A percentile compares a stretch with the other conserved stretches of the same genome.
phyloP scores from a whole-genome alignment of 2,329 filamentous ascomycete species.

The Westerdykella sp. region DNA sequence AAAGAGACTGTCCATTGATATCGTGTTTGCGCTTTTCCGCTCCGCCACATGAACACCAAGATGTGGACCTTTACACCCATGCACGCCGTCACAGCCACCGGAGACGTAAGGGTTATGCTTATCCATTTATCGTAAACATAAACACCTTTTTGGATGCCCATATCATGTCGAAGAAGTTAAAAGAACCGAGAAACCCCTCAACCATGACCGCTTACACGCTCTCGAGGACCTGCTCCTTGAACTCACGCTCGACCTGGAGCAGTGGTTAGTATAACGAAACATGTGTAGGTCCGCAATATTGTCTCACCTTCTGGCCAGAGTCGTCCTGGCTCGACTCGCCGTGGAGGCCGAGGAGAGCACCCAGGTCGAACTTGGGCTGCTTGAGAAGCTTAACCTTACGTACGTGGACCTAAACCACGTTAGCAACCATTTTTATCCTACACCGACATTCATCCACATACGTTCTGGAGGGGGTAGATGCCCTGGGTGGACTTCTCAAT shows the following conservation, averaged over 20 bases:
- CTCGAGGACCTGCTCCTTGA: slow-evolving; percentile 96
- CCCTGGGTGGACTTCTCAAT: slow-evolving; percentile 99
- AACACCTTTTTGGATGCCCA: slow-evolving; percentile 40
- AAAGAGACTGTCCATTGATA: slow-evolving; percentile 2
- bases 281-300: neutral
- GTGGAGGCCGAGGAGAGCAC: slow-evolving; percentile 91
- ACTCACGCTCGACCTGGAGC: slow-evolving; percentile 70
- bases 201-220: slow-evolving; percentile 64
- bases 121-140: slow-evolving; percentile 38
- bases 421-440: slow-evolving; percentile 11
- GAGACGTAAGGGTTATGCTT: slow-evolving; percentile 34
- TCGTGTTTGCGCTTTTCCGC: slow-evolving; percentile 31
- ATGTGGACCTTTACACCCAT: slow-evolving; percentile 26
- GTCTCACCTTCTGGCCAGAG: slow-evolving; percentile 81
- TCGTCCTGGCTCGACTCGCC: slow-evolving; percentile 96
- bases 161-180: slow-evolving; percentile 37
- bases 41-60: slow-evolving; percentile 29
- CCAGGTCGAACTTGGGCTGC: slow-evolving; percentile 97
- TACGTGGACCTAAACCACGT: slow-evolving; percentile 75
- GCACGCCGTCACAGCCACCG: slow-evolving; percentile 33
- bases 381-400: slow-evolving; percentile 99
- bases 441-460: slow-evolving; percentile 43
- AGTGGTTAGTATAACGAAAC: slow-evolving; percentile 4
- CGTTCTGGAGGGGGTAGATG: slow-evolving; percentile 99
- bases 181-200: slow-evolving; percentile 35